Percentiles rank a stretch among this genome's conserved stretches.
Evolutionary conservation across 169 alveolate genomes (phyloP).

Genomic region (Besnoitia besnoiti): DNA sequence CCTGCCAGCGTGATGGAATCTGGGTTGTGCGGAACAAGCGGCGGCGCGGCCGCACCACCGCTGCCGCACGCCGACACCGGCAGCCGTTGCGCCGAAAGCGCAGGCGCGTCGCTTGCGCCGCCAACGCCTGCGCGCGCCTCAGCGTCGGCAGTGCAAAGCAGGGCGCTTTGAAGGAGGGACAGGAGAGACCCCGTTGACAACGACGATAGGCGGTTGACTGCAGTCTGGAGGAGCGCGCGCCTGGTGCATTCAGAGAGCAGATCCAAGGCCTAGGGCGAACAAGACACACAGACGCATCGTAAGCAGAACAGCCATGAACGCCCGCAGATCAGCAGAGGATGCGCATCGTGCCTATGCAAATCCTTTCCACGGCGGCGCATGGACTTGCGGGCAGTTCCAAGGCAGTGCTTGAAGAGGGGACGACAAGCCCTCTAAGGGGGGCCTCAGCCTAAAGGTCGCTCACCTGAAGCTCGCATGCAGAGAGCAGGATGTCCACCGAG

Average conservation of each 20-base stretch:
- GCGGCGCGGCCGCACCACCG: too few species aligned
- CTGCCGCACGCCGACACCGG: too few species aligned
- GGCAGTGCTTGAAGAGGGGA: neutral
- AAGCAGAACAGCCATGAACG: neutral
- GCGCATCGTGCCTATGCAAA: too few species aligned
- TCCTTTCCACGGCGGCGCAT: too few species aligned
- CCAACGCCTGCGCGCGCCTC: neutral
- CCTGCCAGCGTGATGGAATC: too few species aligned
- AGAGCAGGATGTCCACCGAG: neutral
- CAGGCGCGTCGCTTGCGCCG: neutral
- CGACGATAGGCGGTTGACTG: neutral
- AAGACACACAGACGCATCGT: neutral
- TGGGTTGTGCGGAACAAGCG: too few species aligned
- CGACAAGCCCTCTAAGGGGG: neutral
- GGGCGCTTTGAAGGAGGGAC: neutral
- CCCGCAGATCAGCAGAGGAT: too few species aligned
- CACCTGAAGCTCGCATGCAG: constrained; percentile 1
- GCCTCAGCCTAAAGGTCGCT: neutral
- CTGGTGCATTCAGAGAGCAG: neutral
- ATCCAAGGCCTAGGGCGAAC: neutral
- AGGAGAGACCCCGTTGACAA: neutral
- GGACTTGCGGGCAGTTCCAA: neutral
- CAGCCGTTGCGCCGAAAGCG: neutral
- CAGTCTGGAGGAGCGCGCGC: neutral
- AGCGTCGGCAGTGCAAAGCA: neutral